Evolutionary conservation across 805 yeast species (phyloP).

Genomic region (Suhomyces pyralidae): DNA sequence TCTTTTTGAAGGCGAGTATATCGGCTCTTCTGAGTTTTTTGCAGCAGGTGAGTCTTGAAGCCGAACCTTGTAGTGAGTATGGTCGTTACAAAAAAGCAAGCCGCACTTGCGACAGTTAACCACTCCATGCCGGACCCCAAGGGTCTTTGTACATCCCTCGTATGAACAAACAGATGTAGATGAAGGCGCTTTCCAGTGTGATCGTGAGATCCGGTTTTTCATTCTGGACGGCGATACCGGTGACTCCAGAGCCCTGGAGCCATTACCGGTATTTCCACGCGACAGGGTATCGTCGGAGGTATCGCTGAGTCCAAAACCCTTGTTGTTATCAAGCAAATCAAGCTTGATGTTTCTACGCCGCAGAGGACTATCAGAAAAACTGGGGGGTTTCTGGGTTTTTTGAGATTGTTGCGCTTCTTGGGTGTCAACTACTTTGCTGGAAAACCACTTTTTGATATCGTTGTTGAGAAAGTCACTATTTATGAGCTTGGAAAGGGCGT

Average conservation of each 20-base stretch:
- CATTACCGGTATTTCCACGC: neutral
- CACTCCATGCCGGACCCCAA: conserved; percentile 53
- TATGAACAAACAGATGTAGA: conserved; percentile 39
- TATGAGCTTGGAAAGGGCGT: conserved; percentile 7
- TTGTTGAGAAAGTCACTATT: conserved; percentile 25
- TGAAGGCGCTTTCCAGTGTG: conserved; percentile 58
- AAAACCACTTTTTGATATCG: conserved; percentile 42
- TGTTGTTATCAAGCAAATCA: conserved; percentile 48
- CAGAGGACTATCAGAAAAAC: conserved; percentile 15
- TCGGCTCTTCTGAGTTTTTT: neutral
- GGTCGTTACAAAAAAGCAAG: conserved; percentile 59
- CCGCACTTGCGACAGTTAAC: conserved; percentile 82
- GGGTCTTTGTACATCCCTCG: conserved; percentile 36
- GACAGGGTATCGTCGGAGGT: neutral
- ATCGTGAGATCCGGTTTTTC: conserved; percentile 37
- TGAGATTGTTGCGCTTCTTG: conserved; percentile 27
- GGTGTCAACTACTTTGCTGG: conserved; percentile 34
- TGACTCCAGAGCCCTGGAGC: neutral
- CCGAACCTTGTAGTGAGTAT: conserved; percentile 49
- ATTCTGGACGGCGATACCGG: conserved; percentile 1
- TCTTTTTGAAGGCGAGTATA: conserved; percentile 20
- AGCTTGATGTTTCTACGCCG: conserved; percentile 41
- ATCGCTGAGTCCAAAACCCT: conserved; percentile 34
- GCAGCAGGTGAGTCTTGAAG: neutral
- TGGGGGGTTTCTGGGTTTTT: neutral